Percentiles rank a stretch among this genome's conserved stretches.
These are phyloP conservation scores for Penicillium malachiteum DNA, from an alignment of 495 filamentous ascomycete species.

Conservation along the genomic window DNA sequence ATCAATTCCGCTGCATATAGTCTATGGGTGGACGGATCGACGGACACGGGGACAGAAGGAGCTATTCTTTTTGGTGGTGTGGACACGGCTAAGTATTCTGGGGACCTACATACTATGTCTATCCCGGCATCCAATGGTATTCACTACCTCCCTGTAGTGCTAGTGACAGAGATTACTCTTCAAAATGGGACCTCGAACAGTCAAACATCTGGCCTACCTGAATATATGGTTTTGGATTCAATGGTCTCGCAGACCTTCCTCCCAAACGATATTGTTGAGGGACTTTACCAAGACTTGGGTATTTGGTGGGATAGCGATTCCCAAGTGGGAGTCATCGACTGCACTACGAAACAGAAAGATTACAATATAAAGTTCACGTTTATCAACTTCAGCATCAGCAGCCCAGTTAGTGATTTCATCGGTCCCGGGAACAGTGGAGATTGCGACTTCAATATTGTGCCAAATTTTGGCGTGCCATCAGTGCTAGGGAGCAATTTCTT, in stretches of 20 bases:
- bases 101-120: slow-evolving; percentile 65
- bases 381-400: neutral
- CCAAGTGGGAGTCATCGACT: neutral
- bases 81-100: slow-evolving; percentile 67
- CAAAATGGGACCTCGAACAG: neutral
- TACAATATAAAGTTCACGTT: neutral
- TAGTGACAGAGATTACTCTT: neutral
- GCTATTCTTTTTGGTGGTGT: slow-evolving; percentile 74
- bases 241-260: neutral
- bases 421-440: neutral
- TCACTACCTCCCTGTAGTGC: neutral
- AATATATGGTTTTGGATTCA: neutral
- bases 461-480: neutral
- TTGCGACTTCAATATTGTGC: neutral
- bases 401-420: neutral
- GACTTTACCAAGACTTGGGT: neutral
- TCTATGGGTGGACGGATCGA: neutral
- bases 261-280: neutral
- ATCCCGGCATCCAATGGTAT: slow-evolving; percentile 33
- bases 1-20: neutral
- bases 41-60: neutral
- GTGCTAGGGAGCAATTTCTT: neutral
- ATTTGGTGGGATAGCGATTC: neutral
- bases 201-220: neutral
- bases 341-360: neutral